Evolutionary conservation across 345 rosid species (phyloP).

Genomic region (Camelina neglecta): DNA sequence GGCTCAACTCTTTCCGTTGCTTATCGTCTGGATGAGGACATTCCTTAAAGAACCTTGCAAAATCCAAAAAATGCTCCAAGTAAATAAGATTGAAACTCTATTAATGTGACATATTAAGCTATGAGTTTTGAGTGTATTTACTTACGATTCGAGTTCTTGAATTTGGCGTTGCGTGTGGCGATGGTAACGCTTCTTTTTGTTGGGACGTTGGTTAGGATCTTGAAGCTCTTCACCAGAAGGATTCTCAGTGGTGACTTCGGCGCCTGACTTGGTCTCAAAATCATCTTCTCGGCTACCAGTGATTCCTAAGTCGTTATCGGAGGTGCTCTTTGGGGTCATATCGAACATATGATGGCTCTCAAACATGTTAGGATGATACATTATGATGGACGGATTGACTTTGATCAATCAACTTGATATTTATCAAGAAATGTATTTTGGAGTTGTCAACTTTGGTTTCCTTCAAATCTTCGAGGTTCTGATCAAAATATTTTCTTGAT

Average conservation of each 20-base stretch:
- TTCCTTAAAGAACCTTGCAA: slow-evolving; percentile 85
- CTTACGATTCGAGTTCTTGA: slow-evolving; percentile 95
- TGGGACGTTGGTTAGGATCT: slow-evolving; percentile 72
- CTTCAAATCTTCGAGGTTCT: slow-evolving; percentile 34
- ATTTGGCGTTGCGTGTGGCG: slow-evolving; percentile 97
- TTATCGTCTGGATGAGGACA: slow-evolving; percentile 98
- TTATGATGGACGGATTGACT: slow-evolving; percentile 34
- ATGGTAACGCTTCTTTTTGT: slow-evolving; percentile 84
- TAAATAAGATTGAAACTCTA: background rate
- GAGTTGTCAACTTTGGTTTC: slow-evolving; percentile 18
- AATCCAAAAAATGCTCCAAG: background rate
- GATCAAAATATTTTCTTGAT: slow-evolving; percentile 30
- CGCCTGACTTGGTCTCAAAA: slow-evolving; percentile 77
- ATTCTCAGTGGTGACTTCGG: slow-evolving; percentile 63
- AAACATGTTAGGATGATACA: slow-evolving; percentile 84
- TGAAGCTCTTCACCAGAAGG: slow-evolving; percentile 71
- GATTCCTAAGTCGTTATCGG: slow-evolving; percentile 63
- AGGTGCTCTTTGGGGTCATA: slow-evolving; percentile 60
- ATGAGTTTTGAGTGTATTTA: slow-evolving; percentile 2
- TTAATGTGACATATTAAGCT: background rate
- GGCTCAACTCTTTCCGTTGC: slow-evolving; percentile 89
- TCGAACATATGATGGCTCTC: slow-evolving; percentile 78
- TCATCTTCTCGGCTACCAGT: slow-evolving; percentile 70
- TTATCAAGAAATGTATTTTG: background rate
- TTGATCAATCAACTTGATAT: background rate